These are phyloP conservation scores for Yamadazyma sp. DNA, from an alignment of 1,139 yeast species.

Conservation along the genomic window DNA sequence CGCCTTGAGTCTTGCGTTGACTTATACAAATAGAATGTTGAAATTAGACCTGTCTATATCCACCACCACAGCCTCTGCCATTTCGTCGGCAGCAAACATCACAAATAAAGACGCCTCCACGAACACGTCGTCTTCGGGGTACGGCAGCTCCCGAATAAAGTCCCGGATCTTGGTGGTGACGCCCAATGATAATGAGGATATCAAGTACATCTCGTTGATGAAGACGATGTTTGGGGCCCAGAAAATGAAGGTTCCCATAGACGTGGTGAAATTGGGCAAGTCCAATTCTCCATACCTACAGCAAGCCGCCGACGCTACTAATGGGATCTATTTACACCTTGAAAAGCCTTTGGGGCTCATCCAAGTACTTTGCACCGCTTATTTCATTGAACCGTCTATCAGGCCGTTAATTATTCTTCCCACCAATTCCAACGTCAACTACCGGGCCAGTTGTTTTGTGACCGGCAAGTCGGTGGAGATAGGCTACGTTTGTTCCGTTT, in stretches of 20 bases:
- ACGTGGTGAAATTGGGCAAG: constrained; percentile 80
- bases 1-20: constrained; percentile 73
- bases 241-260: constrained; percentile 84
- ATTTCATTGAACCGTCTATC: constrained; percentile 80
- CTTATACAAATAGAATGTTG: constrained; percentile 73
- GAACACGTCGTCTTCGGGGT: constrained; percentile 16
- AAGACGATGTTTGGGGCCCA: constrained; percentile 96
- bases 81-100: constrained; percentile 38
- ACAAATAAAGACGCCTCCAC: constrained; percentile 14
- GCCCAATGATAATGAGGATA: constrained; percentile 72
- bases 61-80: constrained; percentile 50
- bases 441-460: constrained; percentile 90
- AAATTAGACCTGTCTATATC: constrained; percentile 50
- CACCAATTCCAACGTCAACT: constrained; percentile 83
- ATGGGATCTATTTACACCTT: constrained; percentile 80
- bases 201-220: constrained; percentile 92
- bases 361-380: constrained; percentile 63
- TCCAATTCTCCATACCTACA: constrained; percentile 79
- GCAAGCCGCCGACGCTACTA: constrained; percentile 94
- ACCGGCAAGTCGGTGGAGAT: constrained; percentile 88
- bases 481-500: constrained; percentile 94
- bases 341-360: constrained; percentile 76
- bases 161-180: constrained; percentile 75
- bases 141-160: constrained; percentile 45
- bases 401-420: constrained; percentile 77